Conservation (phyloP, 345 rosid genomes). For the Viola odorata region DNA sequence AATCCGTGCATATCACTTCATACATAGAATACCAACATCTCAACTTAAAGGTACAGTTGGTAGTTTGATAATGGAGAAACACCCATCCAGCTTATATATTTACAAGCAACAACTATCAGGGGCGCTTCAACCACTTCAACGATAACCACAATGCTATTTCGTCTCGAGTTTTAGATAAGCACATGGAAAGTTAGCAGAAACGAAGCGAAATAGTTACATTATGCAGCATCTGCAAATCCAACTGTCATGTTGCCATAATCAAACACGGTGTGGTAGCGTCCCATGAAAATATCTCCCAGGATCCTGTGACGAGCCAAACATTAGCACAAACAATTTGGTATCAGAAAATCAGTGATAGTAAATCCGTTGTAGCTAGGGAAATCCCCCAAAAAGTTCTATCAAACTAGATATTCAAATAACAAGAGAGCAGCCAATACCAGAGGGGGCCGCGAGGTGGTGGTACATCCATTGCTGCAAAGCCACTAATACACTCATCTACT, state of each 20-base stretch:
- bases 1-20: too few relatives aligned
- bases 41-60: too few relatives aligned
- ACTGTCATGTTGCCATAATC: slow-evolving; percentile 74
- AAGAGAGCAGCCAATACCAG: slow-evolving; percentile 40
- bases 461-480: slow-evolving; percentile 71
- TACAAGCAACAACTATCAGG: slow-evolving; percentile 12
- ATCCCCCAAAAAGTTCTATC: too few relatives aligned
- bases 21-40: too few relatives aligned
- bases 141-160: not conserved
- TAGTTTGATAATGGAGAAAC: not conserved
- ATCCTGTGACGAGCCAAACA: slow-evolving; percentile 49
- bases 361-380: not conserved
- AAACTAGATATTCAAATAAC: not conserved
- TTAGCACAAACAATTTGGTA: not conserved
- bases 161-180: not conserved
- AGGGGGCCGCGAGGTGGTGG: slow-evolving; percentile 95
- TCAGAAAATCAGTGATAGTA: not conserved
- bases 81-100: slow-evolving; percentile 6
- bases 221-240: slow-evolving; percentile 82
- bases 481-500: slow-evolving; percentile 81
- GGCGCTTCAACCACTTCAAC: not conserved
- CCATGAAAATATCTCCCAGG: slow-evolving; percentile 82
- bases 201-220: slow-evolving; percentile 4
- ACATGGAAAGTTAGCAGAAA: not conserved
- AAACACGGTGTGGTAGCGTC: slow-evolving; percentile 69